phyloP scores from a whole-genome alignment of 192 early-diverging fungal species.

The Anaeromyces robustus region DNA sequence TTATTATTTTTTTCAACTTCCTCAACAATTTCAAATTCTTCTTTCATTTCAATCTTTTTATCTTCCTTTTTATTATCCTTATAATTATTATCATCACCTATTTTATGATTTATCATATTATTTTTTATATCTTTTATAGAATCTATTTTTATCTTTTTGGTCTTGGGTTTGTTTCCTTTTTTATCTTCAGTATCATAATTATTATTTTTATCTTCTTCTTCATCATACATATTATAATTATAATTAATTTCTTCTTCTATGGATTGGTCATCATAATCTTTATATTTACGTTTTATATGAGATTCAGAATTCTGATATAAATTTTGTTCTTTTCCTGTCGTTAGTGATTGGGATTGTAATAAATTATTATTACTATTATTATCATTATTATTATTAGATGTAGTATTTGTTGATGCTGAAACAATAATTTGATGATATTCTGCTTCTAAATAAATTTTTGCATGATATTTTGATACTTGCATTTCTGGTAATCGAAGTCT shows the following conservation, averaged over 20 bases:
- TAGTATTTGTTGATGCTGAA: background rate
- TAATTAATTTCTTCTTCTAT: no score
- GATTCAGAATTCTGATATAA: background rate
- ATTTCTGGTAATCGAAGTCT: constrained; percentile 48
- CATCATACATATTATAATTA: background rate
- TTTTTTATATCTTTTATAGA: no score
- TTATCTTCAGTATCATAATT: no score
- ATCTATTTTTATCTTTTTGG: no score
- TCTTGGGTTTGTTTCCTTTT: no score
- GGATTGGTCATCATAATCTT: background rate
- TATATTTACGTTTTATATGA: background rate
- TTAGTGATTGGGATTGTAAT: no score
- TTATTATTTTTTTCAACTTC: background rate
- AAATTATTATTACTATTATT: no score
- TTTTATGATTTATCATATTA: no score
- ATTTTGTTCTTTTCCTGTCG: background rate
- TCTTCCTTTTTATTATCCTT: no score
- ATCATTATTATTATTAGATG: no score
- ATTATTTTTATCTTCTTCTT: background rate
- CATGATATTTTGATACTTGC: constrained; percentile 45
- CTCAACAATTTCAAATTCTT: no score
- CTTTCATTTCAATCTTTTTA: background rate
- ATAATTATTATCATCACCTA: background rate
- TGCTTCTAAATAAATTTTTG: constrained; percentile 27
- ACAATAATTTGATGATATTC: background rate